These are phyloP conservation scores for Penicillium digitatum DNA, from an alignment of 2,329 filamentous ascomycete species.

Conservation along the genomic window DNA sequence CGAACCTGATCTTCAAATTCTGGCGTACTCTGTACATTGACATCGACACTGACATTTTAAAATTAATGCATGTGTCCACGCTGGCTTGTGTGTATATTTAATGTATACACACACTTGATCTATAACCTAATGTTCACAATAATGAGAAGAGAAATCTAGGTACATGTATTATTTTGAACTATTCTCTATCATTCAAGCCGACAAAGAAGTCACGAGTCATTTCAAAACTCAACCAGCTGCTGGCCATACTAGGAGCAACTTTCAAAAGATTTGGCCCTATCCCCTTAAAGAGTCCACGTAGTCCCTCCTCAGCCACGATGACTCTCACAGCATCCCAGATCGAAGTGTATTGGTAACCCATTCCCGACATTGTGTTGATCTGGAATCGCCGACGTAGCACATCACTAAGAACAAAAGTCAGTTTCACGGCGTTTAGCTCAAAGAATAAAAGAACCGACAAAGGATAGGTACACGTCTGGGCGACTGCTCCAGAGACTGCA, in stretches of 20 bases:
- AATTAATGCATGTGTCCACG: no score
- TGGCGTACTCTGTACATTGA: neutral
- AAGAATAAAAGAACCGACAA: conserved; percentile 60
- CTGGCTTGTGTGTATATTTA: neutral
- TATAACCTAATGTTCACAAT: neutral
- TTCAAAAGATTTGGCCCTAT: conserved; percentile 94
- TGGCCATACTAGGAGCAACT: conserved; percentile 97
- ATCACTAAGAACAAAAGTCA: conserved; percentile 55
- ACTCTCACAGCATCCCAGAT: conserved; percentile 77
- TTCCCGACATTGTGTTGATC: conserved; percentile 98
- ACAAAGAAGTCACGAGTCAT: conserved; percentile 83
- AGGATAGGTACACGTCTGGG: conserved; percentile 96
- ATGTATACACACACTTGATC: neutral
- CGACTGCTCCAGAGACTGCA: conserved; percentile 90
- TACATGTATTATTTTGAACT: conserved; percentile 15
- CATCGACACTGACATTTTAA: no score
- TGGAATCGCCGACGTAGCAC: conserved; percentile 92
- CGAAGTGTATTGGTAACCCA: conserved; percentile 92
- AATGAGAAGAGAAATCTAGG: conserved; percentile 5
- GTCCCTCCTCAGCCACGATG: conserved; percentile 78
- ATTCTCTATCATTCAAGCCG: conserved; percentile 43
- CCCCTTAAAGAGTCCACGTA: conserved; percentile 87
- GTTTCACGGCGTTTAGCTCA: neutral
- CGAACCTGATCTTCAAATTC: neutral
- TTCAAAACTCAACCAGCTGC: conserved; percentile 97